Evolutionary conservation across 169 alveolate genomes (phyloP).

Genomic region (Plasmodium vivax): DNA sequence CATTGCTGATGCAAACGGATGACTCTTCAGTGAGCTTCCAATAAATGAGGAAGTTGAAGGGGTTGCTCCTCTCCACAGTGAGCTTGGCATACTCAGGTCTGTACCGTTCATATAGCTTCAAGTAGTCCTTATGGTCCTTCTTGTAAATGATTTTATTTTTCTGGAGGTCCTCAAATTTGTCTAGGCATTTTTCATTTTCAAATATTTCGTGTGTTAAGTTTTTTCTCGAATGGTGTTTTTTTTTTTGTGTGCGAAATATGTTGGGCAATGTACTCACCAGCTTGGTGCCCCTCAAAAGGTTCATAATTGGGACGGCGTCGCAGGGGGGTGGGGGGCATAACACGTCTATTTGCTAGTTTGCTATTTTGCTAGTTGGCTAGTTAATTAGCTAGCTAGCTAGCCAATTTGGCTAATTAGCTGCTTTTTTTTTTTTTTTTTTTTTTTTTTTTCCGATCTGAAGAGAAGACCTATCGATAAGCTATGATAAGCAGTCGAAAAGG

Average conservation of each 20-base stretch:
- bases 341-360: background rate
- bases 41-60: constrained; percentile 5
- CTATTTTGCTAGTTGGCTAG: background rate
- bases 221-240: background rate
- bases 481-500: background rate
- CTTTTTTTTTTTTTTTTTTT: constrained; percentile 6
- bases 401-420: background rate
- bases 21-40: constrained; percentile 17
- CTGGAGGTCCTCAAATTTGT: constrained; percentile 50
- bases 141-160: constrained; percentile 42
- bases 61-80: constrained; percentile 22
- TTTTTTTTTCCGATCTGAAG: background rate
- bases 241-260: background rate
- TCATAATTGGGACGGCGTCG: background rate
- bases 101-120: constrained; percentile 11
- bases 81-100: constrained; percentile 46
- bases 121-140: constrained; percentile 41
- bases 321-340: background rate
- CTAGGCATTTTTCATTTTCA: constrained; percentile 48
- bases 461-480: background rate
- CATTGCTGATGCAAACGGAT: background rate
- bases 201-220: constrained; percentile 16
- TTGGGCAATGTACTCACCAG: background rate
- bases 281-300: background rate
- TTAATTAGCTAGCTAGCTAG: background rate